Conservation (phyloP, 768 basidiomycete species). For the Lactarius deliciosus region DNA sequence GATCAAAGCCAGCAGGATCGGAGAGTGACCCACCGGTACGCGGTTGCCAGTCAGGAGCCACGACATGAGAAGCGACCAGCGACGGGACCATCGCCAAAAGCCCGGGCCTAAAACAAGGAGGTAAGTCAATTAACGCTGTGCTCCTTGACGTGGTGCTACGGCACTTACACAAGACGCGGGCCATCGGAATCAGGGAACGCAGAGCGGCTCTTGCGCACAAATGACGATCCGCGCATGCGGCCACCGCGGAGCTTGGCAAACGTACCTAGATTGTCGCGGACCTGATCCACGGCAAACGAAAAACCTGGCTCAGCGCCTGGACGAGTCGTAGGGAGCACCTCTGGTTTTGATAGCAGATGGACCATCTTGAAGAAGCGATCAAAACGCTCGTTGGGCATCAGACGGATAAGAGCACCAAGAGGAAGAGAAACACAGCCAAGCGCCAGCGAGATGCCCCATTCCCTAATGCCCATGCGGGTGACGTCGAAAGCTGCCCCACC, state of each 20-base stretch:
- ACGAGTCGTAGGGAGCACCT: constrained; percentile 61
- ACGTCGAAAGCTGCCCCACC: constrained; percentile 93
- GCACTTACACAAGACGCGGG: constrained; percentile 48
- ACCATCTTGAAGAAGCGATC: constrained; percentile 57
- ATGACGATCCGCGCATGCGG: constrained; percentile 81
- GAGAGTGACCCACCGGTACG: constrained; percentile 54
- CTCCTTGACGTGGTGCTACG: constrained; percentile 10
- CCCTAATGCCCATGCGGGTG: constrained; percentile 67
- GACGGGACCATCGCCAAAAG: constrained; percentile 77
- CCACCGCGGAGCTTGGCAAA: constrained; percentile 86
- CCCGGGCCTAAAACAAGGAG: constrained; percentile 52
- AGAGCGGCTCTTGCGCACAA: constrained; percentile 80
- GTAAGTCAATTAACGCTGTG: constrained; percentile 33
- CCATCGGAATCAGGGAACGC: constrained; percentile 50
- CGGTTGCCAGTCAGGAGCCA: constrained; percentile 56
- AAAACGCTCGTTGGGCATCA: constrained; percentile 78
- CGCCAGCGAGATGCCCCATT: constrained; percentile 93
- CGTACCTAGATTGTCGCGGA: constrained; percentile 82
- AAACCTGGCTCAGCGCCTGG: constrained; percentile 62
- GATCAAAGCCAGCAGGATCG: constrained; percentile 74
- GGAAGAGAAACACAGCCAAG: constrained; percentile 88
- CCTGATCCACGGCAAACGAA: constrained; percentile 76
- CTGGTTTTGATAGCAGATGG: constrained; percentile 61
- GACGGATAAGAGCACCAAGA: constrained; percentile 76
- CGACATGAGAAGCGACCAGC: constrained; percentile 70